These are phyloP conservation scores for Trichoderma sp. DNA, from an alignment of 2,329 filamentous ascomycete genomes.

Conservation along the genomic window DNA sequence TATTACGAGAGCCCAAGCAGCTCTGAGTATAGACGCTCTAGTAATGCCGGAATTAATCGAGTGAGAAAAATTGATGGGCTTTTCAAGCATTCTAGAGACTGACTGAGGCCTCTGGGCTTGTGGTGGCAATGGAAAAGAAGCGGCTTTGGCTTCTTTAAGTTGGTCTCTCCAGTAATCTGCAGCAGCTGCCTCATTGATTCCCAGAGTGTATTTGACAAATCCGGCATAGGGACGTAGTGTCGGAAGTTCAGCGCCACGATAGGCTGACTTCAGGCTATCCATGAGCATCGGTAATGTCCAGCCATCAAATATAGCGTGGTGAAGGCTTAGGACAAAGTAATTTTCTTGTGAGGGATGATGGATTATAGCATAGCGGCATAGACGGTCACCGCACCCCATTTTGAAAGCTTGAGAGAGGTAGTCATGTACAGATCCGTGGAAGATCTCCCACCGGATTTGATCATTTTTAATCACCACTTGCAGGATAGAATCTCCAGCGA, in stretches of 20 bases:
- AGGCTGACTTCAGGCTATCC: background rate
- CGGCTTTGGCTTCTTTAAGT: slow-evolving; percentile 16
- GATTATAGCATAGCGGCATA: slow-evolving; percentile 16
- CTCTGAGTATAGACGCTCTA: slow-evolving; percentile 32
- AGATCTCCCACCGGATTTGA: background rate
- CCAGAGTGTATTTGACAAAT: slow-evolving; percentile 29
- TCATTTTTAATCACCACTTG: background rate
- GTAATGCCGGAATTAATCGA: slow-evolving; percentile 24
- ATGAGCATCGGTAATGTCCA: slow-evolving; percentile 29
- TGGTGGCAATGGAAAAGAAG: slow-evolving; percentile 12
- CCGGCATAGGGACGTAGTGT: slow-evolving; percentile 23
- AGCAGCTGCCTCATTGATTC: background rate
- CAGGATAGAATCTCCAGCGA: background rate
- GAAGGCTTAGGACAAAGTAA: slow-evolving; percentile 20
- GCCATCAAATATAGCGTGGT: slow-evolving; percentile 36
- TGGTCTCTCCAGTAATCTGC: slow-evolving; percentile 15
- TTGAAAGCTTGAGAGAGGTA: background rate
- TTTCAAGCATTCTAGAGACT: slow-evolving; percentile 10
- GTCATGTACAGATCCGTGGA: background rate
- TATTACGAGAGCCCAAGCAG: slow-evolving; percentile 36
- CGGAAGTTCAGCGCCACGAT: slow-evolving; percentile 4
- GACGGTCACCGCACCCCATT: slow-evolving; percentile 8
- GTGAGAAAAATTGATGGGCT: slow-evolving; percentile 3
- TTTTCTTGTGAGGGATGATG: slow-evolving; percentile 27
- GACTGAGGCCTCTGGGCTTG: background rate